Base-by-base conservation (phyloP, 169 alveolate genomes). In the Fabrea salina region DNA sequence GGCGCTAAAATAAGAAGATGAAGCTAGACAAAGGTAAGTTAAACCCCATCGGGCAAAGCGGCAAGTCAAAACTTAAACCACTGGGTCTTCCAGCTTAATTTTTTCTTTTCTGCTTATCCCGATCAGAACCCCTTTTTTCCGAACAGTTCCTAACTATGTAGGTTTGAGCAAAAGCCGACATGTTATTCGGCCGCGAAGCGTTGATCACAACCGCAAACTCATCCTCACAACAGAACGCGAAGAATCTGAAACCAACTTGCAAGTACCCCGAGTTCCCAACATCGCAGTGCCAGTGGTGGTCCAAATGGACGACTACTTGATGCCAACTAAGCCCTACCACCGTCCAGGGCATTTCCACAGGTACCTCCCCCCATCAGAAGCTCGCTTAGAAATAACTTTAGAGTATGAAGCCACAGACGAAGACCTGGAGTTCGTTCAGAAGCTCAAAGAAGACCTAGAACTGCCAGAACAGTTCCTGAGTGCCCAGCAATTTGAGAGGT, bases 1-100 rank as follows among this genome's bases (percentile, higher is more conserved):
- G n/a, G n/a, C n/a, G n/a, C 56, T 25, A 47, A 25, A 47, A 47
- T 16, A 47, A 47, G 56, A 61, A 30, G 54, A 61, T 61, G 74
- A 61, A 61, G 32, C 74, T 61, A 13, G 74, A 61, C 49, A 61
- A 61, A 61, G 74, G 74, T 61, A 61, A 61, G 74, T 61, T 30
- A 47, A 61, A n/a, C 74, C 13, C 39, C 39, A 32, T 61, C 11
- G 74, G 74, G 22, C 41, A n/a, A 13, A 16, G 25, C 27, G 39
- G 33, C 30, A 16, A 25, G 67, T n/a, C n/a, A n/a, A n/a, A n/a
- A n/a, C n/a, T n/a, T n/a, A n/a, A n/a, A n/a, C n/a, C n/a, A n/a
- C n/a, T n/a, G n/a, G n/a, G n/a, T n/a, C n/a, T n/a, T n/a, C n/a
- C n/a, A n/a, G n/a, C n/a, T n/a, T n/a, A n/a, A n/a, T n/a, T n/a